Percentiles rank a stretch among this genome's conserved stretches.
Conservation (phyloP, 2,329 filamentous ascomycete species). For the Aspergillus felis region DNA sequence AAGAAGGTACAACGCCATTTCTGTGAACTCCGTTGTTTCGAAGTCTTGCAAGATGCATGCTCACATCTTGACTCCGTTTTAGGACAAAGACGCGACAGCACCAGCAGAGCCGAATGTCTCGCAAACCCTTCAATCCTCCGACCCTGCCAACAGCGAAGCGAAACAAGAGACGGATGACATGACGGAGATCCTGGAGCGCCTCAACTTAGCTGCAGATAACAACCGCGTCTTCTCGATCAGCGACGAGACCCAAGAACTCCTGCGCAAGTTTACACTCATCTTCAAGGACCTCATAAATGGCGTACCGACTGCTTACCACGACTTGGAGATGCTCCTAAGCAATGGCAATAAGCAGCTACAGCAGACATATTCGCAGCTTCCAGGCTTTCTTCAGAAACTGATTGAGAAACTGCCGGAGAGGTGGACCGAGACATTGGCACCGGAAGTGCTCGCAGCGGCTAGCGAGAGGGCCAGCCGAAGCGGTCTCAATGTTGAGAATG, state of each 20-base stretch:
- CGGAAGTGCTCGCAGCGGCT: conserved; percentile 76
- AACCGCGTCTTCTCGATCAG: conserved; percentile 81
- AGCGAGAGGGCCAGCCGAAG: conserved; percentile 62
- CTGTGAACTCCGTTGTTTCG: background rate
- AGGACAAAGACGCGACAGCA: conserved; percentile 6
- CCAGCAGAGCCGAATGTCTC: conserved; percentile 3
- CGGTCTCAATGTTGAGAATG: conserved; percentile 55
- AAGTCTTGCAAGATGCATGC: background rate
- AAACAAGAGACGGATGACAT: conserved; percentile 68
- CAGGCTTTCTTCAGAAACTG: conserved; percentile 76
- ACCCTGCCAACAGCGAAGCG: conserved; percentile 35
- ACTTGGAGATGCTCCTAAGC: conserved; percentile 68
- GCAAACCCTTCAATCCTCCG: conserved; percentile 2
- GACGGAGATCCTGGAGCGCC: conserved; percentile 70
- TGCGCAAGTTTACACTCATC: conserved; percentile 80
- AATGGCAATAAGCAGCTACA: conserved; percentile 62
- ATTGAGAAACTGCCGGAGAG: conserved; percentile 81
- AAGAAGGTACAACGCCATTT: conserved; percentile 26
- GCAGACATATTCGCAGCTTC: conserved; percentile 64
- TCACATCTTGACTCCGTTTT: background rate
- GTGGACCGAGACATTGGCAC: conserved; percentile 69
- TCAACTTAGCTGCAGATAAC: conserved; percentile 79
- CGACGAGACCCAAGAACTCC: conserved; percentile 75
- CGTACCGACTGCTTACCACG: conserved; percentile 86
- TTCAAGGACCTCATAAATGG: conserved; percentile 91